A percentile compares a stretch with the other conserved stretches of the same genome.
phyloP scores from a whole-genome alignment of 1,139 yeast species.

The Suhomyces anneliseae region DNA sequence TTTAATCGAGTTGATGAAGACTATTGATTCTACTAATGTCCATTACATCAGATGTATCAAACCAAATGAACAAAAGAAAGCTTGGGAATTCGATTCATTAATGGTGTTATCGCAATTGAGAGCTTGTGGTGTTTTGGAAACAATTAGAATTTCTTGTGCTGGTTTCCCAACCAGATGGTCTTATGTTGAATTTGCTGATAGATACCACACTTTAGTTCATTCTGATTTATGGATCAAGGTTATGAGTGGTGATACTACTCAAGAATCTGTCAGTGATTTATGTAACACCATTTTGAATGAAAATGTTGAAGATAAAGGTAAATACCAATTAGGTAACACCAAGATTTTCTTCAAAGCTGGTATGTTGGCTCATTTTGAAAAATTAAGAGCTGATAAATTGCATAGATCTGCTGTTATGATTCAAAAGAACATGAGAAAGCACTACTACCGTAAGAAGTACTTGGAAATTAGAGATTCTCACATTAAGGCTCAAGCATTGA shows the following conservation, averaged over 20 bases:
- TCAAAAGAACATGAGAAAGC: conserved; percentile 80
- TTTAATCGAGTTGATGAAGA: conserved; percentile 86
- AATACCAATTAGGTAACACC: conserved; percentile 84
- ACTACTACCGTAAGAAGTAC: conserved; percentile 62
- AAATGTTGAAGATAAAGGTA: conserved; percentile 62
- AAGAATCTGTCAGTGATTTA: conserved; percentile 58
- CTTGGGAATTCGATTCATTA: conserved; percentile 94
- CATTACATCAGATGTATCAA: conserved; percentile 97
- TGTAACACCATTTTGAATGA: conserved; percentile 67
- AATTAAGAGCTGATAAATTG: conserved; percentile 75
- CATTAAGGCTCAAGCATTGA: conserved; percentile 55
- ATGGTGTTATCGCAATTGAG: conserved; percentile 95
- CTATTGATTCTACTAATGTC: conserved; percentile 90
- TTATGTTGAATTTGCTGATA: conserved; percentile 86
- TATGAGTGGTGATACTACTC: conserved; percentile 55
- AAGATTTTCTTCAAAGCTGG: conserved; percentile 97
- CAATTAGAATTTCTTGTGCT: conserved; percentile 94
- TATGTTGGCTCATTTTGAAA: conserved; percentile 89
- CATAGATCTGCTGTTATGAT: conserved; percentile 76
- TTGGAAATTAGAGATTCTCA: conserved; percentile 57
- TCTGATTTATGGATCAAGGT: conserved; percentile 69
- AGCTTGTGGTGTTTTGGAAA: conserved; percentile 98
- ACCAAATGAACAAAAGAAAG: conserved; percentile 90
- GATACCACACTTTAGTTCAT: conserved; percentile 80
- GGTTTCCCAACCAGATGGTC: conserved; percentile 98